Evolutionary conservation across 495 filamentous ascomycete genomes (phyloP), one percentile per base, ranked within the genome.

Genomic region (Tuber microsphaerosporum): DNA sequence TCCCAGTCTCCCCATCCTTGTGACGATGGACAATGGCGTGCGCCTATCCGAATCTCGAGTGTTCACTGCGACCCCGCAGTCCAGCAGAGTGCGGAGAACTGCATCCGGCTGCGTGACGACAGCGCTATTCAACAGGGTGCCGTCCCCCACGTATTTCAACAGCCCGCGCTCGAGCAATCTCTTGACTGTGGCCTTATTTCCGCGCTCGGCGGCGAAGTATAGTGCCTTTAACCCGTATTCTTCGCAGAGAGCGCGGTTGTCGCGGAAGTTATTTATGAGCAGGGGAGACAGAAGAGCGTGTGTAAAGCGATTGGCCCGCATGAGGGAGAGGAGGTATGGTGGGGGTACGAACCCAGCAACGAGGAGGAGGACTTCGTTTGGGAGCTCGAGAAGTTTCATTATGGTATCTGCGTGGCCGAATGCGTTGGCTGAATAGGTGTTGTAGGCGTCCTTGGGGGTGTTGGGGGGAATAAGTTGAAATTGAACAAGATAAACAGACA

Each of bases 321-420:
- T 10, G 14, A 65, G 31, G 26, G 56, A 65, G 56, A 65, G 56
- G 16, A 65, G 26, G 14, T 26, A 65, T 65, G 56, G 56, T 16
- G 56, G 56, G 56, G 56, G 26, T 31, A 65, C 10, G 56, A 65
- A 65, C 12, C 14, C 26, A 10, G 56, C 31, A 31, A 65, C 16
- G 26, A 65, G 26, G 56, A 65, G 56, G 56, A 65, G 56, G 31
- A 65, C 56, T 65, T 65, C 56, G 56, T 65, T 65, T 65, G 56
- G 56, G 26, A 65, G 56, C 31, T 31, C 31, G 56, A 65, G 56
- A 6, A 65, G 14, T 65, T 34, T 34, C 56, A 34, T 65, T 31
- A 31, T 65, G 26, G 14, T 16, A 31, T 9, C 31, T 17, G 56
- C 16, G 26, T 65, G 26, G 26, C 56, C 31, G 26, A 14, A 4